Conservation (phyloP, 164 flowering plant genomes). For the Chimonanthus salicifolius region DNA sequence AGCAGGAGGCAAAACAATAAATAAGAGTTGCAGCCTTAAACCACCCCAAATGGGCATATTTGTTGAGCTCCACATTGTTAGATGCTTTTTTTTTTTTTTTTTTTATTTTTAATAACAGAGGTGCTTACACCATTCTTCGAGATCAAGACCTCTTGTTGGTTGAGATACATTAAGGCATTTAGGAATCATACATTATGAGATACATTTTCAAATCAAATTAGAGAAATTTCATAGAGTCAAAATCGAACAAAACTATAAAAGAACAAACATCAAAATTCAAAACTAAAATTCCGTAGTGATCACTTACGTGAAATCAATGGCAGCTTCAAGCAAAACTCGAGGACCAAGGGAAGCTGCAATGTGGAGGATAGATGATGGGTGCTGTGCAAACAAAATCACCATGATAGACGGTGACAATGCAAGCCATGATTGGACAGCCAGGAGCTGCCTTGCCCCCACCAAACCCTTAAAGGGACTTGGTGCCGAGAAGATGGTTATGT, state of each 20-base stretch:
- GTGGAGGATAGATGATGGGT: slow-evolving; percentile 42
- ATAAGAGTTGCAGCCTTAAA: neutral
- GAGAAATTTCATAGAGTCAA: neutral
- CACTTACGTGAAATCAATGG: slow-evolving; percentile 89
- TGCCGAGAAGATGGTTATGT: slow-evolving; percentile 58
- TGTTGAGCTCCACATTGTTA: neutral
- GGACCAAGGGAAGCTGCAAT: slow-evolving; percentile 47
- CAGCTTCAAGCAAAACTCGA: slow-evolving; percentile 59
- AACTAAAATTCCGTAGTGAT: neutral
- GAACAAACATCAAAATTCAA: neutral
- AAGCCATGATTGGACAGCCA: slow-evolving; percentile 89
- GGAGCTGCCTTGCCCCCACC: slow-evolving; percentile 47
- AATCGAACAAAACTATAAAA: neutral
- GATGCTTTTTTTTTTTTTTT: no score
- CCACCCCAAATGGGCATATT: neutral
- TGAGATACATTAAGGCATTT: neutral
- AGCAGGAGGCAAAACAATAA: no score
- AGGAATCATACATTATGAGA: neutral
- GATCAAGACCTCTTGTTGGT: neutral
- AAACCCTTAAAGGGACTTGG: slow-evolving; percentile 54
- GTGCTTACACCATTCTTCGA: neutral
- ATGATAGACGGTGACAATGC: slow-evolving; percentile 50
- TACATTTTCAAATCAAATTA: neutral
- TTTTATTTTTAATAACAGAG: no score
- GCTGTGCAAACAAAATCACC: slow-evolving; percentile 65